phyloP scores from a whole-genome alignment of 768 basidiomycete genomes.

The Phaeotremella skinneri region DNA sequence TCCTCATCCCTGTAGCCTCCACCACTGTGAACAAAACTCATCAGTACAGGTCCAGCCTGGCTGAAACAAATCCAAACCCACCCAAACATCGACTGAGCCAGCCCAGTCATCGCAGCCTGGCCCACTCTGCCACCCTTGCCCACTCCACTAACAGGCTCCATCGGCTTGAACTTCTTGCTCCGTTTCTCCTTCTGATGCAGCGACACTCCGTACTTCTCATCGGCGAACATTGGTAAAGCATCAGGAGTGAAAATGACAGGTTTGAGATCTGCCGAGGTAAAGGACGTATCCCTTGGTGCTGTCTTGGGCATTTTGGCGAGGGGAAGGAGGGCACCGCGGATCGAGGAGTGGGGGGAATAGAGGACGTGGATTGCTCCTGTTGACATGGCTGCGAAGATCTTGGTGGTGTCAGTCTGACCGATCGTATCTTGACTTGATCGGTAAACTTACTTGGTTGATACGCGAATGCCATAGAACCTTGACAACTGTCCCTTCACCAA shows the following conservation, averaged over 20 bases:
- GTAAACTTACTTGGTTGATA: conserved; percentile 86
- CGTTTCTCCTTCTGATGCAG: conserved; percentile 91
- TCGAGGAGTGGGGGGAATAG: conserved; percentile 85
- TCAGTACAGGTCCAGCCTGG: neutral
- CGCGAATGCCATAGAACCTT: conserved; percentile 92
- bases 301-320: conserved; percentile 81
- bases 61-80: neutral
- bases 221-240: conserved; percentile 86
- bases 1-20: conserved; percentile 65
- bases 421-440: conserved; percentile 2
- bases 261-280: conserved; percentile 64
- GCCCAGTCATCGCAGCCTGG: conserved; percentile 92
- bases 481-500: conserved; percentile 61
- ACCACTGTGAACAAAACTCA: neutral
- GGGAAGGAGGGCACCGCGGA: conserved; percentile 87
- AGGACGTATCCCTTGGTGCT: conserved; percentile 78
- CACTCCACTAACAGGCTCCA: conserved; percentile 86
- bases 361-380: conserved; percentile 83
- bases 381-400: conserved; percentile 86
- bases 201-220: conserved; percentile 62
- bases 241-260: conserved; percentile 91
- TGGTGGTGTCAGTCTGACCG: conserved; percentile 1
- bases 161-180: conserved; percentile 86
- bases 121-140: conserved; percentile 93
- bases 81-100: conserved; percentile 84